Base-by-base conservation (phyloP, 208 protist genomes). In the Crithidia mellificae region DNA sequence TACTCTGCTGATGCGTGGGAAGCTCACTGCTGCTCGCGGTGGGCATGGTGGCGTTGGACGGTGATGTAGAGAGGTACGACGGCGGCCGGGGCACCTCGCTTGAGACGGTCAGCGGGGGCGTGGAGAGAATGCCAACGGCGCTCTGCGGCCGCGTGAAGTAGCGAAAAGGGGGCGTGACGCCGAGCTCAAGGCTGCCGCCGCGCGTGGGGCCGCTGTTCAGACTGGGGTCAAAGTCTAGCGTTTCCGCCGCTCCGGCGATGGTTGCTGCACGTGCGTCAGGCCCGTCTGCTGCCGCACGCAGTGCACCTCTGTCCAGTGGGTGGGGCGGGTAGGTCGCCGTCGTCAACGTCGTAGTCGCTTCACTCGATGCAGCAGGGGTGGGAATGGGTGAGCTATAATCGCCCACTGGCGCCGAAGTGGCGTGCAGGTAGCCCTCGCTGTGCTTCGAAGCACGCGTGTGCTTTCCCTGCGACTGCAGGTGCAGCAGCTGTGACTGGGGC, bases 71-170 rank as follows among this genome's bases (percentile, higher is more conserved):
- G 7, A 38, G 34, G 11, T 38, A 38, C 34, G 34, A 11, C 34
- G 34, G 34, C 11, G 34, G 34, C 11, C 7, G 34, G 34, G 34
- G 34, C 34, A 11, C 8, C 14, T 46, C 41, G n/a, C 3, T 46
- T 2, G 17, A 46, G 15, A 2, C n/a, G 8, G 15, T 20, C 15
- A 29, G 25, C n/a, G 57, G 44, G 27, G 57, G 15, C 2, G 24
- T 55, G 29, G 32, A 46, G 11, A 22, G 4, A 11, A 53, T 36
- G 32, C 30, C 46, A 0, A 22, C 32, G 8, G 59, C 30, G 15
- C 46, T 65, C 44, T 65, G 59, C 17, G 59, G 59, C 25, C 59
- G 59, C 17, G 59, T 55, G 59, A 65, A 65, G 46, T 54, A 65
- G 20, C 36, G 46, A 0, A 65, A 46, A 8, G 59, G 59, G 0